phyloP scores from a whole-genome alignment of 116 monocot genomes.

The Trichopus zeylanicus region DNA sequence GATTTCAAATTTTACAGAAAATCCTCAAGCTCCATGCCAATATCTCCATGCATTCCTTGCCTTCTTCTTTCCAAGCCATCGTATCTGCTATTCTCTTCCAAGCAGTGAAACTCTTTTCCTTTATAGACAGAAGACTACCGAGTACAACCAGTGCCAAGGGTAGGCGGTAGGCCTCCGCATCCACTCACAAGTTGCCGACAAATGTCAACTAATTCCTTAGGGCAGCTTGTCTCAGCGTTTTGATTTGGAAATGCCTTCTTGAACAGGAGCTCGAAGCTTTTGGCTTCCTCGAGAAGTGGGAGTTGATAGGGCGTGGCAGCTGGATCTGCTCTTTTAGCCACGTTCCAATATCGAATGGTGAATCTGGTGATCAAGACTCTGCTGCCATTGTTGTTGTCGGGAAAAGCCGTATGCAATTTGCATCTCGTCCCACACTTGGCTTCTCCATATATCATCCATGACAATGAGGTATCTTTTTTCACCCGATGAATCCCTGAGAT shows the following conservation, averaged over 20 bases:
- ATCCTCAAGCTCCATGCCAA: background rate
- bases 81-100: background rate
- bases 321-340: background rate
- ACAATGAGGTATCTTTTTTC: background rate
- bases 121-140: background rate
- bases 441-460: constrained; percentile 8
- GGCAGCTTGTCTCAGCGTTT: background rate
- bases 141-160: background rate
- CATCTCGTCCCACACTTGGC: background rate
- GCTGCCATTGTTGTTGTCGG: background rate
- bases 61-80: background rate
- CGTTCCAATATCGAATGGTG: background rate
- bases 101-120: background rate
- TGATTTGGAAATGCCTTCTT: background rate
- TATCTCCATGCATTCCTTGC: background rate
- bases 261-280: background rate
- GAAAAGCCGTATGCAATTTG: background rate
- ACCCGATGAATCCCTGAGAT: background rate
- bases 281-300: background rate
- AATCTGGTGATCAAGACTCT: constrained; percentile 4
- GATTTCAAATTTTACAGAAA: background rate
- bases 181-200: background rate
- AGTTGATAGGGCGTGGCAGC: background rate
- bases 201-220: background rate
- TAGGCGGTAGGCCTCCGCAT: background rate